Conservation (phyloP, 306 rosid species). For the Betula pendula region DNA sequence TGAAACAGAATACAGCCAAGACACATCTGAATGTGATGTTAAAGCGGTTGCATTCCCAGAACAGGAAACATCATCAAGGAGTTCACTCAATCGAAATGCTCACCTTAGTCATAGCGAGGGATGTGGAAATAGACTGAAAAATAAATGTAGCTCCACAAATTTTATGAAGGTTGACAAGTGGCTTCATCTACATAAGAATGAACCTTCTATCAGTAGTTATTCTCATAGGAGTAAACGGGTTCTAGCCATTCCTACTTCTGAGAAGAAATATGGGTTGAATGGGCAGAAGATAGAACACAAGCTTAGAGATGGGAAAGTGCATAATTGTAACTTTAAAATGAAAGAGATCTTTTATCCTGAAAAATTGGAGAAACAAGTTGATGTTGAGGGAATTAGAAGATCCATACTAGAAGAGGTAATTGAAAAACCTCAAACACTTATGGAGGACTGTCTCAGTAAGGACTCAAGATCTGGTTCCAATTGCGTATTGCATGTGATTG, state of each 20-base stretch:
- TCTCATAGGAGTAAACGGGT: conserved; percentile 23
- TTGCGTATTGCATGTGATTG: not conserved
- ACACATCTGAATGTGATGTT: conserved; percentile 28
- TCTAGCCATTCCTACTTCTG: conserved; percentile 28
- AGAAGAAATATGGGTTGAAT: conserved; percentile 19
- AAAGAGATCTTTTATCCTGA: conserved; percentile 16
- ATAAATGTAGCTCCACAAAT: conserved; percentile 14
- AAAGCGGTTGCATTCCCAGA: conserved; percentile 20
- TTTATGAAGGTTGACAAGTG: conserved; percentile 32
- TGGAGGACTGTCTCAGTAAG: conserved; percentile 2
- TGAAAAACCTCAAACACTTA: conserved; percentile 8
- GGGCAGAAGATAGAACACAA: conserved; percentile 16
- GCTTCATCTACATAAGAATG: conserved; percentile 28
- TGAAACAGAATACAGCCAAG: conserved; percentile 38
- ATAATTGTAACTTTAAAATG: not conserved
- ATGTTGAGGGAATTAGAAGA: conserved; percentile 11
- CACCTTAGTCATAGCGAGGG: conserved; percentile 4
- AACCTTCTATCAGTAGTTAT: conserved; percentile 10
- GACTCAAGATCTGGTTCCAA: conserved; percentile 13
- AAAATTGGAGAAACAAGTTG: conserved; percentile 17
- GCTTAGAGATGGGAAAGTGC: conserved; percentile 1
- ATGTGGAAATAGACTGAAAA: conserved; percentile 25
- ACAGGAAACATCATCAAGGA: conserved; percentile 25
- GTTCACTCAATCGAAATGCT: conserved; percentile 11
- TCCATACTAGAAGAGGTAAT: conserved; percentile 5